Evolutionary conservation across 2,329 filamentous ascomycete species (phyloP), one percentile per base, ranked within the genome.

Genomic region (Penicillium fuscoglaucum): DNA sequence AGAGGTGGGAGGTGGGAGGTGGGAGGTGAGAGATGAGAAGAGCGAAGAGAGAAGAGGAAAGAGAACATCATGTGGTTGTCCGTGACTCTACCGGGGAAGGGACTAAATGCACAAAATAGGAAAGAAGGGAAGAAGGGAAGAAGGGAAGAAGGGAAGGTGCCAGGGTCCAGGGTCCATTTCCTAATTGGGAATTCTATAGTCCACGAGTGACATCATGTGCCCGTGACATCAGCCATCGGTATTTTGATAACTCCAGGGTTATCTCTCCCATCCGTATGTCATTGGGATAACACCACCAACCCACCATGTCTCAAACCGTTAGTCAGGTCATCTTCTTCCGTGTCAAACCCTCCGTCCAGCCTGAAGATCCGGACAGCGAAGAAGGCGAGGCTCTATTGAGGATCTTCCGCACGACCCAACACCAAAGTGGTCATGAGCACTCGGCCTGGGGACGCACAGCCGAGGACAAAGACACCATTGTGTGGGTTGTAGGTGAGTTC

Each of bases 321-420:
- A 71, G 63, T 49, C 70, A 78, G 63, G 69, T 78, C 57, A 64
- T 76, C 57, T 74, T 70, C 58, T 72, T 78, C 68, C 70, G 70
- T 28, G 55, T 75, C 33, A 76, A 73, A 62, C 49, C 67, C n/a
- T 64, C 68, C 33, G 70, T 77, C 24, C 71, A 69, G 56, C 76
- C 74, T 10, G 75, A 76, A 61, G 73, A 75, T 39, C 70, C 70
- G 17, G 61, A 61, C 29, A 76, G 65, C 53, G 66, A 69, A 19
- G 68, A 70, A 43, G 75, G 74, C n/a, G 51, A 63, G 19, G 51
- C 62, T 7, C 68, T 78, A 19, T 56, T 72, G 17, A 47, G 65
- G 5, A 52, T 70, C 21, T 68, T 76, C 49, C 57, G 66, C 28
- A 57, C 66, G 15, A 68, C 68, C 1, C 70, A 72, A 58, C 61